Percentiles rank a stretch among this genome's conserved stretches.
Conservation (phyloP, 495 filamentous ascomycete genomes). For the Clavariopsis aquatica region DNA sequence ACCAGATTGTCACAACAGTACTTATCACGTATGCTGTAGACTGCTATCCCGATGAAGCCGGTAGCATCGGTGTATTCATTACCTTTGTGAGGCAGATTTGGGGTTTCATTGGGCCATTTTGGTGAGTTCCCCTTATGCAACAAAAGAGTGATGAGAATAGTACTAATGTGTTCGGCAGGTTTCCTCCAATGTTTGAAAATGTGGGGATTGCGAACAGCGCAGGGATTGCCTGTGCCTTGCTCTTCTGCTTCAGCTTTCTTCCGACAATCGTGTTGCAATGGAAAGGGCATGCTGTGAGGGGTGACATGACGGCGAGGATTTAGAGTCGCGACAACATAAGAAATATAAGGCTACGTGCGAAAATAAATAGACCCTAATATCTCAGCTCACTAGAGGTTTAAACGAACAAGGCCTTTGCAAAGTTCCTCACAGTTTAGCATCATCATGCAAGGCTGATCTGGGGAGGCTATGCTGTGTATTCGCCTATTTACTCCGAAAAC, state of each 20-base stretch:
- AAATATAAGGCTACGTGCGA: not conserved
- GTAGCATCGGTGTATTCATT: conserved; percentile 59
- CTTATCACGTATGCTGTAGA: conserved; percentile 58
- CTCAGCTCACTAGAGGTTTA: no score
- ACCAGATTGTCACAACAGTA: conserved; percentile 59
- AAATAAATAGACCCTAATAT: no score
- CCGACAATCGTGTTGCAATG: conserved; percentile 50
- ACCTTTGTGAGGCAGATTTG: conserved; percentile 56
- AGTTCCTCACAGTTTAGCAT: no score
- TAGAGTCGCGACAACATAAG: not conserved
- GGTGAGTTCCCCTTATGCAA: conserved; percentile 41
- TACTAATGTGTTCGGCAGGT: conserved; percentile 41
- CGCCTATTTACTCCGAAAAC: no score
- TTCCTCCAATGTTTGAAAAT: conserved; percentile 54
- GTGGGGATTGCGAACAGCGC: conserved; percentile 50
- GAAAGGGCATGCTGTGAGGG: conserved; percentile 32
- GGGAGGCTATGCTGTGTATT: no score
- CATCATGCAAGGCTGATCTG: no score
- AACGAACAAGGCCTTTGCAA: no score
- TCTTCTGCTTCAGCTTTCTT: conserved; percentile 51
- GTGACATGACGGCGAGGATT: conserved; percentile 16
- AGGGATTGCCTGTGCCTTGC: conserved; percentile 49
- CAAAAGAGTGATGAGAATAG: not conserved
- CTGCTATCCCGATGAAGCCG: conserved; percentile 53
- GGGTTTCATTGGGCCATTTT: conserved; percentile 62